A percentile compares a stretch with the other conserved stretches of the same genome.
Evolutionary conservation across 202 grass and related monocot genomes (phyloP).

Genomic region (Zoysia matrella): DNA sequence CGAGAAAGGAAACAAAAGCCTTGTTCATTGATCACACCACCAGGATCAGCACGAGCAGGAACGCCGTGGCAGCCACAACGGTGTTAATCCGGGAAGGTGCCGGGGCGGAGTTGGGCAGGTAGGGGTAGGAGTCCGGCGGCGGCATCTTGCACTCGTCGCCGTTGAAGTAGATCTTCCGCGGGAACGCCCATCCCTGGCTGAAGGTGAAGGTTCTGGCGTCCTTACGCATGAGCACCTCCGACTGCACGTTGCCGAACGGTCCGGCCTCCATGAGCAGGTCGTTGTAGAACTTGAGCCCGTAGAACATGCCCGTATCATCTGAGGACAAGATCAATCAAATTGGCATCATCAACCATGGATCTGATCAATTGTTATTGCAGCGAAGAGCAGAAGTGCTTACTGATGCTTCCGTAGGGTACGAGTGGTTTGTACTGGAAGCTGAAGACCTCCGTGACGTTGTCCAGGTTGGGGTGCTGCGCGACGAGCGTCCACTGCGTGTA

Average conservation of each 20-base stretch:
- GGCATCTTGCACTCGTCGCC: constrained; percentile 92
- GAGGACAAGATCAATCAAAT: neutral
- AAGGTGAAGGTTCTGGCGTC: too few species aligned
- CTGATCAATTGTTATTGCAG: too few species aligned
- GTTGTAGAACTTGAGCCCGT: constrained; percentile 84
- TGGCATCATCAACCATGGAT: too few species aligned
- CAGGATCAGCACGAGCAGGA: constrained; percentile 44
- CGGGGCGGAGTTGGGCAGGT: constrained; percentile 71
- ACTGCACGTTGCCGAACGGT: constrained; percentile 76
- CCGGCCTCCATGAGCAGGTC: constrained; percentile 92
- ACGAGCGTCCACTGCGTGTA: constrained; percentile 98
- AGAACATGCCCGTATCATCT: constrained; percentile 98
- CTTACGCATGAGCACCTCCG: constrained; percentile 61
- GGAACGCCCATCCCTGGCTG: constrained; percentile 86
- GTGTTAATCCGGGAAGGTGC: neutral
- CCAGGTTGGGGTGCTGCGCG: constrained; percentile 88
- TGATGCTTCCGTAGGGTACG: constrained; percentile 68
- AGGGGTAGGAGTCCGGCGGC: constrained; percentile 73
- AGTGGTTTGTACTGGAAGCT: constrained; percentile 93
- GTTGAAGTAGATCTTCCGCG: constrained; percentile 93
- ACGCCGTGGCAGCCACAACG: neutral
- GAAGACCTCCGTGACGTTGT: constrained; percentile 93
- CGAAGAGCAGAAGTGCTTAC: constrained; percentile 33
- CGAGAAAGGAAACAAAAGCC: neutral
- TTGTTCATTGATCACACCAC: constrained; percentile 28